A percentile compares a stretch with the other conserved stretches of the same genome.
These are phyloP conservation scores for Deuterostichococcus epilithicus DNA, from an alignment of 139 green algal species.

Conservation along the genomic window DNA sequence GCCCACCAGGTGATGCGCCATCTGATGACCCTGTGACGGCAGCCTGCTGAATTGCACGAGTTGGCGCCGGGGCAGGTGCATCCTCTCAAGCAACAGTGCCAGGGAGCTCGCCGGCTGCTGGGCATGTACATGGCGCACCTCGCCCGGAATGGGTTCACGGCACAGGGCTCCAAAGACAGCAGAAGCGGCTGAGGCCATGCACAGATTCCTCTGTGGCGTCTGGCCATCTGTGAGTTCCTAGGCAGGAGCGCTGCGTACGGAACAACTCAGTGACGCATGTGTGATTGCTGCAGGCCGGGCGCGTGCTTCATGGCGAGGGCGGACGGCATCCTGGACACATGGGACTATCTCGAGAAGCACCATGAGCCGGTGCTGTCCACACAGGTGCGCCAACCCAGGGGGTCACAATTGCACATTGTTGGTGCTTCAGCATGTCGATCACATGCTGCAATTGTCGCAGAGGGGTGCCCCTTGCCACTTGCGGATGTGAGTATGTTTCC, in stretches of 20 bases:
- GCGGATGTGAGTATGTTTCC: too few species aligned
- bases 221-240: neutral
- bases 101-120: too few species aligned
- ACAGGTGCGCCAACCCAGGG: conserved; percentile 31
- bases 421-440: conserved; percentile 20
- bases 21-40: too few species aligned
- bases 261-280: neutral
- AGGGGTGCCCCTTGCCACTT: too few species aligned
- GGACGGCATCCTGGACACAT: conserved; percentile 81
- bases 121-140: too few species aligned
- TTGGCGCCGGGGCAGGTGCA: too few species aligned
- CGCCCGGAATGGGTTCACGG: too few species aligned
- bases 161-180: too few species aligned
- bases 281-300: conserved; percentile 52
- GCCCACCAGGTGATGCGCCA: conserved; percentile 43
- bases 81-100: too few species aligned
- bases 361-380: conserved; percentile 72
- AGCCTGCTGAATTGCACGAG: too few species aligned
- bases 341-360: conserved; percentile 92
- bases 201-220: neutral
- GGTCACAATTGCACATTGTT: neutral
- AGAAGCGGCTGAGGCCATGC: too few species aligned
- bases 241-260: too few species aligned
- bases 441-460: conserved; percentile 47
- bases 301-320: conserved; percentile 84